Base-by-base conservation (phyloP, 2,329 filamentous ascomycete species). In the Colletotrichum liriopes region DNA sequence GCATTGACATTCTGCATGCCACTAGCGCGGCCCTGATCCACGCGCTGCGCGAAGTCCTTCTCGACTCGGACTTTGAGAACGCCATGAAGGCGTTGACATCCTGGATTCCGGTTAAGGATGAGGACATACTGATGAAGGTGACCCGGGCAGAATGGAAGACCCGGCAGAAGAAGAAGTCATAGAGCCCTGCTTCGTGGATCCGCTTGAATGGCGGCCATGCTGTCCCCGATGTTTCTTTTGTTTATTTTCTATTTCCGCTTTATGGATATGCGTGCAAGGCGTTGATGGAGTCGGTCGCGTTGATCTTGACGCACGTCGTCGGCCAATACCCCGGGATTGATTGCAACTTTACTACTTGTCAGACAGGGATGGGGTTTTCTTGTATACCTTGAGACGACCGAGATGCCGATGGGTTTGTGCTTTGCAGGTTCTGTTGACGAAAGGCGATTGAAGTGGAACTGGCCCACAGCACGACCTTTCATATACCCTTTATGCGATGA, bases 11-110 rank as follows among this genome's bases (percentile, higher is more conserved):
- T 45, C 85, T 99, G 62, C 96, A 99, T 82, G 96, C 96, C 14
- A 93, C 95, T 7, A 93, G 93, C 73, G 93, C 95, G 3, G 96
- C 96, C 2, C 87, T 99, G 37, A 95, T 98, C 59, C 94, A 98
- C 80, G 95, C 94, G 23, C 93, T 96, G 75, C 89, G 94, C 47
- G 94, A 98, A 74, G 94, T 97, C 63, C 87, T 99, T 41, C 86
- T 98, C 7, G 95, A 97, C 77, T 94, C 94, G 23, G 96, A 99
- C 80, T 99, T 98, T 81, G 96, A 99, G 81, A 97, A 97, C 78
- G 93, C 93, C 58, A 99, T 99, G 96, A 98, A 98, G 84, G 93
- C 95, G 9, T 86, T 99, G 74, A 98, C 96, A 39, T 95, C 93
- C 68, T 98, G 94, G 91, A 93, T 98, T 55, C 95, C 96, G 26